Percentiles rank a stretch among this genome's conserved stretches.
phyloP scores from a whole-genome alignment of 352 stramenopile species.

The Phytophthora vignae region DNA sequence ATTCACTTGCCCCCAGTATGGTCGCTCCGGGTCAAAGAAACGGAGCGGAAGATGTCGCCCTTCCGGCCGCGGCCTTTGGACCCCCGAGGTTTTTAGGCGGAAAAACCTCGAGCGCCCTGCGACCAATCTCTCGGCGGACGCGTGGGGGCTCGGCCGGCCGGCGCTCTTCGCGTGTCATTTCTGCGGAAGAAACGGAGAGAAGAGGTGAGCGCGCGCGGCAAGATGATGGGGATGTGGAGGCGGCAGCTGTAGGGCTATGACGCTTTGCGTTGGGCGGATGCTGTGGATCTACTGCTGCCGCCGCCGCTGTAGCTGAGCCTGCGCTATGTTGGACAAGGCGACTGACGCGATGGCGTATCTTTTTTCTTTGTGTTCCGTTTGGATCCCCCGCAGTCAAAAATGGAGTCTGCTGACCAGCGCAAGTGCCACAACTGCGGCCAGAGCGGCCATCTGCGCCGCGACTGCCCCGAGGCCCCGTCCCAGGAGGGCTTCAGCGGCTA shows the following conservation, averaged over 20 bases:
- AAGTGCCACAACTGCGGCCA: constrained; percentile 89
- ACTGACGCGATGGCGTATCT: constrained; percentile 28
- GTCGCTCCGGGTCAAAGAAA: constrained; percentile 21
- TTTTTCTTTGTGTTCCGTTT: constrained; percentile 10
- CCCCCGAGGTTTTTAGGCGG: constrained; percentile 29
- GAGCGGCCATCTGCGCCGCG: constrained; percentile 72
- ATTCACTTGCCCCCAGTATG: constrained; percentile 19
- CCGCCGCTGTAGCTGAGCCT: background rate
- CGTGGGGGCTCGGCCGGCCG: constrained; percentile 8
- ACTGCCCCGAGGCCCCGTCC: constrained; percentile 71
- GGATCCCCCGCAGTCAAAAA: constrained; percentile 22
- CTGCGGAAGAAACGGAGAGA: constrained; percentile 49
- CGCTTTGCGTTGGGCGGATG: too few relatives aligned
- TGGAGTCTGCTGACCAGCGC: constrained; percentile 59
- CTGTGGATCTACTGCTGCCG: background rate
- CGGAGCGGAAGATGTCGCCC: constrained; percentile 42
- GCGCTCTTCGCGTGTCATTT: constrained; percentile 47
- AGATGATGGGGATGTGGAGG: background rate
- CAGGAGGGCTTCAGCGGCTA: constrained; percentile 51
- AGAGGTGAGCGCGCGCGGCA: constrained; percentile 25
- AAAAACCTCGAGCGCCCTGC: constrained; percentile 42
- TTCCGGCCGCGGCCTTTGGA: constrained; percentile 8
- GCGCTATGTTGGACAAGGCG: background rate
- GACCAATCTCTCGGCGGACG: constrained; percentile 43
- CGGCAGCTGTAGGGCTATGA: too few relatives aligned